These are phyloP conservation scores for Kurtzmaniella quercitrusa DNA, from an alignment of 1,139 yeast genomes.

Conservation along the genomic window DNA sequence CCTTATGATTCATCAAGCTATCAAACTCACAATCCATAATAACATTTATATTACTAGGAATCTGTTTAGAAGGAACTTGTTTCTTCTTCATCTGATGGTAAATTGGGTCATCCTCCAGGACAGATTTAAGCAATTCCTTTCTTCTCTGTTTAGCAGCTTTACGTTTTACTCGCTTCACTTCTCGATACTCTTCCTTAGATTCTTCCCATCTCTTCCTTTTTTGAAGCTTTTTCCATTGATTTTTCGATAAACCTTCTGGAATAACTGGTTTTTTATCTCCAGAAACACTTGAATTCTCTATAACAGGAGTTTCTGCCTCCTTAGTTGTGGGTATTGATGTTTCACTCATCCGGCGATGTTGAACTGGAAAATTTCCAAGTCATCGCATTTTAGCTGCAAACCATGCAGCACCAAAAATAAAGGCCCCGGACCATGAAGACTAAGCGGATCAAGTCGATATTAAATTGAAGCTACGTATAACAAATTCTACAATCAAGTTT, in stretches of 20 bases:
- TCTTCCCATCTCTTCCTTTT: slow-evolving; percentile 61
- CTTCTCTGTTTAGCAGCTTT: slow-evolving; percentile 34
- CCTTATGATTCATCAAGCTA: slow-evolving; percentile 78
- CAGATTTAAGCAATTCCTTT: slow-evolving; percentile 17
- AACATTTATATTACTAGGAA: slow-evolving; percentile 46
- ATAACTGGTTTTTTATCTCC: slow-evolving; percentile 24
- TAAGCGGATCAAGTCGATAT: no score
- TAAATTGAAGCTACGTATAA: no score
- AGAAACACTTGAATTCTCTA: neutral
- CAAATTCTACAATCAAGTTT: neutral
- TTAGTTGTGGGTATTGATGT: neutral
- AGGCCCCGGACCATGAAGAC: no score
- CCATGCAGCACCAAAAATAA: neutral
- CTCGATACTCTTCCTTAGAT: slow-evolving; percentile 54
- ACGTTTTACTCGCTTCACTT: slow-evolving; percentile 52
- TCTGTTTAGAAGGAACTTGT: slow-evolving; percentile 37
- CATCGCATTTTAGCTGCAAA: neutral
- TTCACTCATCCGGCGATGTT: slow-evolving; percentile 1
- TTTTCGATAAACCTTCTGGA: slow-evolving; percentile 84
- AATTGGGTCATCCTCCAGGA: slow-evolving; percentile 14
- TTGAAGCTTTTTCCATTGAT: slow-evolving; percentile 73
- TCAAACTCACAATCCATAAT: slow-evolving; percentile 89
- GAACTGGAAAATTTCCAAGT: neutral
- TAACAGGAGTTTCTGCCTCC: slow-evolving; percentile 3
- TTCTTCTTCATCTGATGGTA: slow-evolving; percentile 28